Conservation (phyloP, 2,329 filamentous ascomycete genomes). For the Hypoxylon sp. region DNA sequence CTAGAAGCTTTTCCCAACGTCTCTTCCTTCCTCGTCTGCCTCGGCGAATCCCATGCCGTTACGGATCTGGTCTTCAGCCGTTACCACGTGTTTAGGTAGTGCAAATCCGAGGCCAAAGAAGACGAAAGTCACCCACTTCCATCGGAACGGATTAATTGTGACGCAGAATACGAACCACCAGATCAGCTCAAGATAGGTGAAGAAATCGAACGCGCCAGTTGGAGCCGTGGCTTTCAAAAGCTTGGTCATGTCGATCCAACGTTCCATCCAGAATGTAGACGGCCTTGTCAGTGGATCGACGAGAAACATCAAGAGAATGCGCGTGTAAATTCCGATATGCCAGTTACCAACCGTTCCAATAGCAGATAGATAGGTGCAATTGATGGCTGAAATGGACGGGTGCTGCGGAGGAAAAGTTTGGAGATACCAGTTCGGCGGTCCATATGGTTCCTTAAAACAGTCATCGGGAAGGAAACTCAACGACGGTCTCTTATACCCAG, state of each 20-base stretch:
- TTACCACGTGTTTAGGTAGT: slow-evolving; percentile 76
- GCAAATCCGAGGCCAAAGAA: slow-evolving; percentile 80
- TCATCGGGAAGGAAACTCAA: slow-evolving; percentile 81
- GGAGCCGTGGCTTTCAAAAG: slow-evolving; percentile 78
- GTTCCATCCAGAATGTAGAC: slow-evolving; percentile 80
- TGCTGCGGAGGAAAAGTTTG: slow-evolving; percentile 86
- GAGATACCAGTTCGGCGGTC: slow-evolving; percentile 88
- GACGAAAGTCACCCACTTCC: slow-evolving; percentile 91
- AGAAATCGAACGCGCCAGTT: slow-evolving; percentile 87
- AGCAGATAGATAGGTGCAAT: slow-evolving; percentile 83
- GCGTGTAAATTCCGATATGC: slow-evolving; percentile 91
- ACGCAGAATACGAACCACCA: slow-evolving; percentile 90
- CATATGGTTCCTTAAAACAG: slow-evolving; percentile 80
- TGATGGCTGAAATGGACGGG: slow-evolving; percentile 82
- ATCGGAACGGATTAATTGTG: slow-evolving; percentile 85
- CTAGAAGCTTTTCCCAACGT: slow-evolving; percentile 56
- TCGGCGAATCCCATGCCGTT: slow-evolving; percentile 60
- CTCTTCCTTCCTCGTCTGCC: slow-evolving; percentile 48
- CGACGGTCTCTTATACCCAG: slow-evolving; percentile 82
- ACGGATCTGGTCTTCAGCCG: slow-evolving; percentile 73
- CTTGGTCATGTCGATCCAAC: slow-evolving; percentile 88
- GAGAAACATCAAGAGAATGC: slow-evolving; percentile 89
- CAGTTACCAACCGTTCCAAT: slow-evolving; percentile 89
- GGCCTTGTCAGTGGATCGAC: slow-evolving; percentile 83
- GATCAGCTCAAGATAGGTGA: slow-evolving; percentile 86